Conservation (phyloP, 805 yeast genomes). For the Metschnikowia anglica region DNA sequence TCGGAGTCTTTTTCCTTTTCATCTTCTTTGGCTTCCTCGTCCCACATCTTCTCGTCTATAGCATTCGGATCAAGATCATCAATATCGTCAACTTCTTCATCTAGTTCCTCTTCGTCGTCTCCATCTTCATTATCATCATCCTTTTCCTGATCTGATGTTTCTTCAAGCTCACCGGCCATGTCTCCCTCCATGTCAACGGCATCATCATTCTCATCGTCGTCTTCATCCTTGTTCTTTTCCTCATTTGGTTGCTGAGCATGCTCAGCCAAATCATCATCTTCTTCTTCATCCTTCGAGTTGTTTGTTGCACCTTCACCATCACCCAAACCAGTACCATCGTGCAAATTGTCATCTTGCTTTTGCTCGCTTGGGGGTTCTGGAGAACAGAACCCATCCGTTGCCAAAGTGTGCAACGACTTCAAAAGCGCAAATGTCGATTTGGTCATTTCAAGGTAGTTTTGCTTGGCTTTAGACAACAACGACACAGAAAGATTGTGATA, state of each 20-base stretch:
- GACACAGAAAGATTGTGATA: constrained; percentile 51
- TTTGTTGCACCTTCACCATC: constrained; percentile 88
- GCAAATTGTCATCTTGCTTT: constrained; percentile 57
- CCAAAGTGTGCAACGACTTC: constrained; percentile 54
- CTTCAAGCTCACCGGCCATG: constrained; percentile 92
- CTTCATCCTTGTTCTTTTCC: constrained; percentile 59
- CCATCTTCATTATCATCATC: constrained; percentile 47
- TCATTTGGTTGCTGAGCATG: constrained; percentile 71
- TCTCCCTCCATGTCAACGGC: constrained; percentile 96
- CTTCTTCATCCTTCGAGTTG: constrained; percentile 80
- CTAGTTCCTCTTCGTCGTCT: constrained; percentile 57
- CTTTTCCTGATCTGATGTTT: constrained; percentile 63
- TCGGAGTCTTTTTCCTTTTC: constrained; percentile 83
- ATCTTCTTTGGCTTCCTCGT: constrained; percentile 78
- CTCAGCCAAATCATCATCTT: constrained; percentile 86
- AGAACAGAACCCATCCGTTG: constrained; percentile 86
- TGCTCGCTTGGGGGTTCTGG: constrained; percentile 77
- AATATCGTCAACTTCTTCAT: constrained; percentile 85
- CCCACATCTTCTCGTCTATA: constrained; percentile 97
- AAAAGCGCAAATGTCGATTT: constrained; percentile 63
- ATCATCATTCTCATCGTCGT: constrained; percentile 70
- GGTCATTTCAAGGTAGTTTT: constrained; percentile 53
- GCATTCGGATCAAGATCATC: constrained; percentile 93
- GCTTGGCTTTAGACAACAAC: constrained; percentile 45
- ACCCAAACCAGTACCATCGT: constrained; percentile 90